phyloP scores from a whole-genome alignment of 257 asterid genomes.

The Nicotiana undulata region DNA sequence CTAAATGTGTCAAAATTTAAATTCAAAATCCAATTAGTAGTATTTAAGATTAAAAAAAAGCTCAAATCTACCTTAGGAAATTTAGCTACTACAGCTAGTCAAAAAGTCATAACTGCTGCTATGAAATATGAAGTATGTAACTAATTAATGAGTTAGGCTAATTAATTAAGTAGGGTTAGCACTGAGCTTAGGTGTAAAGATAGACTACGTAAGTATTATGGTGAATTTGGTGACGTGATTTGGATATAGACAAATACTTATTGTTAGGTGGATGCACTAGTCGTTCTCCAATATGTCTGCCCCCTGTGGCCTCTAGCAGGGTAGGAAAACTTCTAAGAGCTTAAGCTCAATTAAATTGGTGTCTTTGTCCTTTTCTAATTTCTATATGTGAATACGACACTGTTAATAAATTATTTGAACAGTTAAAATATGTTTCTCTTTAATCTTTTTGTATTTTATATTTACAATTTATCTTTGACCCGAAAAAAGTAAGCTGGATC shows the following conservation, averaged over 20 bases:
- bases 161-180: background rate
- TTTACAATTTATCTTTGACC: too few relatives aligned
- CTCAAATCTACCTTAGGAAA: too few relatives aligned
- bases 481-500: background rate
- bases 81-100: too few relatives aligned
- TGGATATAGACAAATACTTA: background rate
- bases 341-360: background rate
- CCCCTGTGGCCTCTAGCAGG: background rate
- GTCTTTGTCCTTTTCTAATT: background rate
- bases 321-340: background rate
- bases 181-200: background rate
- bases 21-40: too few relatives aligned
- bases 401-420: too few relatives aligned
- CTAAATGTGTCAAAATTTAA: too few relatives aligned
- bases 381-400: background rate
- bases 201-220: background rate
- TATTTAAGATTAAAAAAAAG: too few relatives aligned
- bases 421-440: too few relatives aligned
- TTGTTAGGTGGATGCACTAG: background rate
- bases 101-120: too few relatives aligned
- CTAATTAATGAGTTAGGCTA: background rate
- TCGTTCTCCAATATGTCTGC: background rate
- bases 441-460: too few relatives aligned
- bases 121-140: background rate
- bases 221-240: background rate